Evolutionary conservation across 2,329 filamentous ascomycete species (phyloP), one percentile per base, ranked within the genome.

Genomic region (Fusarium beomiforme): DNA sequence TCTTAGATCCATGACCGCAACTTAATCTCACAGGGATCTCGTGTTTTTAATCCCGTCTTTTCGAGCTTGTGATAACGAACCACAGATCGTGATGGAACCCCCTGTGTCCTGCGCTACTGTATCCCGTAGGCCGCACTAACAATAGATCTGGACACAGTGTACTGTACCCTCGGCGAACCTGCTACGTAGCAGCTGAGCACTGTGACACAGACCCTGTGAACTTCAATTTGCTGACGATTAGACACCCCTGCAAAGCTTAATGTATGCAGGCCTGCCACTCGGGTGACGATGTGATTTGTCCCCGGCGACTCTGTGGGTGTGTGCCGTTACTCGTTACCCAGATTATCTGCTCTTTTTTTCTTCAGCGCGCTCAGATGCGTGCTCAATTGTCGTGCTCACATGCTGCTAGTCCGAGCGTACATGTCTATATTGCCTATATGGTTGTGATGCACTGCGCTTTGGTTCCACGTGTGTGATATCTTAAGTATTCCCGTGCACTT

Each of bases 71-170:
- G 47, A 51, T 17, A 34, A 34, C 33, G 29, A 29, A 29, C 29
- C 29, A 10, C 29, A 44, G 23, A 44, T 55, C 39, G 51, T 33
- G 29, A 56, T 56, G 41, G 3, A 6, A 29, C 8, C 9, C n/a
- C 29, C 23, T 8, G n/a, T 26, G 39, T n/a, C 26, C 29, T 44
- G 41, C 53, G 19, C 53, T 56, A 55, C 37, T 3, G 46, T 9
- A 6, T 13, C 8, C 47, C 14, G 12, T 2, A 24, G 47, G 29
- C 29, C 29, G 12, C 47, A 24, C 47, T 51, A 51, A 51, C 47
- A 24, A 51, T 51, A 55, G 56, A 59, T 59, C 46, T 41, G 46
- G 47, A 33, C 56, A 51, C 37, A 41, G 34, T 49, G 51, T 24
- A 16, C 19, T 23, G 42, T 24, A 55, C 55, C 46, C 36, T 51